Conservation (phyloP, 805 yeast species). For the Lipomyces sp. region DNA sequence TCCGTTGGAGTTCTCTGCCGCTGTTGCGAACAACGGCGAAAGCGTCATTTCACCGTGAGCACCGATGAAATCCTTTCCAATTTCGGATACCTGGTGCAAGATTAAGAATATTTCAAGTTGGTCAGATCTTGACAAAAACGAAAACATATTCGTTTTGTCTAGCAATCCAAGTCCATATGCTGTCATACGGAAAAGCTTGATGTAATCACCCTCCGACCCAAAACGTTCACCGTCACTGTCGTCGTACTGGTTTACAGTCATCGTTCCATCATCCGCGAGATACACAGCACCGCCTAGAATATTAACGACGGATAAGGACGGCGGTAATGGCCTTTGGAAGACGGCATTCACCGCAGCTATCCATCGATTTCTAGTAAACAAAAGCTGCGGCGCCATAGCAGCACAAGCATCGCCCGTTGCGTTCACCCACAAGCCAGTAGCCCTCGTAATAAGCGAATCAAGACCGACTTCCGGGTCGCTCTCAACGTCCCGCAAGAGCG, state of each 20-base stretch:
- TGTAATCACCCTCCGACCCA: slow-evolving; percentile 2
- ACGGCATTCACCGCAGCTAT: slow-evolving; percentile 1
- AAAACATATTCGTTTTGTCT: slow-evolving; percentile 6
- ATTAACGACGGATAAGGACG: slow-evolving; percentile 16
- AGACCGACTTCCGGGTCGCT: slow-evolving; percentile 13
- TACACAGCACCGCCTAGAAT: slow-evolving; percentile 23
- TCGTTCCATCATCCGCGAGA: too few species aligned
- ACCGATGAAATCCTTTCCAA: slow-evolving; percentile 23
- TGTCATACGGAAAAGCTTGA: slow-evolving; percentile 16
- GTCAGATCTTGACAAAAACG: slow-evolving; percentile 2
- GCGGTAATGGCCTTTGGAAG: background rate
- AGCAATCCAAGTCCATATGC: slow-evolving; percentile 9
- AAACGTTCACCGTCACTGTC: too few species aligned
- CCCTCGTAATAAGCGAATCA: slow-evolving; percentile 19
- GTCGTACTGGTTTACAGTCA: too few species aligned
- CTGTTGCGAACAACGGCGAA: slow-evolving; percentile 5
- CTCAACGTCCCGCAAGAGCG: slow-evolving; percentile 22
- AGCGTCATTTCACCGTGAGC: slow-evolving; percentile 2
- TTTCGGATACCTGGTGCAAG: slow-evolving; percentile 17
- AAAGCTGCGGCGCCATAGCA: slow-evolving; percentile 9
- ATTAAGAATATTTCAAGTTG: slow-evolving; percentile 6
- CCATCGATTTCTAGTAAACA: slow-evolving; percentile 6
- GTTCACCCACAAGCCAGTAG: slow-evolving; percentile 13
- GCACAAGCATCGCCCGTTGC: slow-evolving; percentile 12
- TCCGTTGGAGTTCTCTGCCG: slow-evolving; percentile 3